phyloP scores from a whole-genome alignment of 768 basidiomycete genomes.

The Chalciporus piperatus region DNA sequence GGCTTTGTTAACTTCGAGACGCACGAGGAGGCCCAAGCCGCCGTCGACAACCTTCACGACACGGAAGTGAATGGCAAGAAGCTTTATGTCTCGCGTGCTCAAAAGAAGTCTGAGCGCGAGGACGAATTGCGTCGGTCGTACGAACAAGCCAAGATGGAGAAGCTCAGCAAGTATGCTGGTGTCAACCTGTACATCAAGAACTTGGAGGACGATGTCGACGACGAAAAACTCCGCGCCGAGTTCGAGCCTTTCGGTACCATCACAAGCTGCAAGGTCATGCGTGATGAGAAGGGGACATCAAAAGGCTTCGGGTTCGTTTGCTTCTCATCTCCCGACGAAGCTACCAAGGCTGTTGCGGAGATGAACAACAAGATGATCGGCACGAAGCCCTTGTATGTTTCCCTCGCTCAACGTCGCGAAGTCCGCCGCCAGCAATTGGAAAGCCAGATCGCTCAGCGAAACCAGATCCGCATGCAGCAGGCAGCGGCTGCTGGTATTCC shows the following conservation, averaged over 20 bases:
- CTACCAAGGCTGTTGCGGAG: conserved; percentile 98
- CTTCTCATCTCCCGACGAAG: conserved; percentile 97
- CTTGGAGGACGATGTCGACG: conserved; percentile 95
- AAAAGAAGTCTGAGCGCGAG: conserved; percentile 98
- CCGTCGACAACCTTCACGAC: conserved; percentile 89
- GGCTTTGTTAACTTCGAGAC: conserved; percentile 96
- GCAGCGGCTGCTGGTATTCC: conserved; percentile 83
- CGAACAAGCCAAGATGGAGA: conserved; percentile 96
- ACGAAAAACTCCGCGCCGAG: conserved; percentile 93
- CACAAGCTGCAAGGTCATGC: conserved; percentile 99
- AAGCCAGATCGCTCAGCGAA: conserved; percentile 97
- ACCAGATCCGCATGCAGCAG: conserved; percentile 94
- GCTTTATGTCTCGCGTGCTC: conserved; percentile 93
- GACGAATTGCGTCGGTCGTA: conserved; percentile 92
- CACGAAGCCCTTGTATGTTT: conserved; percentile 96
- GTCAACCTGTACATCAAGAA: conserved; percentile 99
- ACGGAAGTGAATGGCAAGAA: conserved; percentile 80
- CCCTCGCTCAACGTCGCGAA: conserved; percentile 96
- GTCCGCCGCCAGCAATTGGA: conserved; percentile 98
- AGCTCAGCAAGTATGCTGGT: conserved; percentile 96
- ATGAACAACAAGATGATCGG: conserved; percentile 99
- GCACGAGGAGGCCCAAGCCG: conserved; percentile 89
- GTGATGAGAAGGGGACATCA: conserved; percentile 89
- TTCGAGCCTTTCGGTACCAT: conserved; percentile 97
- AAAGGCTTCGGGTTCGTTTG: conserved; percentile 99